Conservation (phyloP, 2,329 filamentous ascomycete genomes). For the Ophiosphaerella narmari region DNA sequence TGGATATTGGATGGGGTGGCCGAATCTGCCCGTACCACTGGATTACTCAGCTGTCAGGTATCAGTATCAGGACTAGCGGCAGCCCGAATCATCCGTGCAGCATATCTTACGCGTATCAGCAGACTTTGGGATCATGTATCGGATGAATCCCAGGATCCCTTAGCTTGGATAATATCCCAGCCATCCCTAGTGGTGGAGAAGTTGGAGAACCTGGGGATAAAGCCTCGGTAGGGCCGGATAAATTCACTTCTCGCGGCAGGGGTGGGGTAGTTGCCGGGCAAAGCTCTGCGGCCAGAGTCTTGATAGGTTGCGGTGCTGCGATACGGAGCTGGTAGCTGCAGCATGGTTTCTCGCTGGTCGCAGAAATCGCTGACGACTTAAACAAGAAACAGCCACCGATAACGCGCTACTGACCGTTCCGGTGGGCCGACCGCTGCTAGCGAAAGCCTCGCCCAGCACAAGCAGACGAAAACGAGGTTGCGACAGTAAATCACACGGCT, state of each 20-base stretch:
- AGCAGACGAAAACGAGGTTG: constrained; percentile 15
- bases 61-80: too few relatives aligned
- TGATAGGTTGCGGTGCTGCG: constrained; percentile 20
- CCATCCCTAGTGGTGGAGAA: constrained; percentile 11
- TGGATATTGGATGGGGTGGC: too few relatives aligned
- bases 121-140: too few relatives aligned
- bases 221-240: constrained; percentile 21
- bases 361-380: constrained; percentile 10
- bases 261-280: constrained; percentile 17
- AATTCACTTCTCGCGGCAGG: constrained; percentile 16
- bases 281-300: constrained; percentile 12
- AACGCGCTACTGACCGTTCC: constrained; percentile 19
- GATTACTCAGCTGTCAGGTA: too few relatives aligned
- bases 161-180: too few relatives aligned
- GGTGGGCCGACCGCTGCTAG: constrained; percentile 25
- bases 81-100: too few relatives aligned
- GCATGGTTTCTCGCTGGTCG: constrained; percentile 8
- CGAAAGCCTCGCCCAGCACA: constrained; percentile 16
- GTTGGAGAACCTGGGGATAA: constrained; percentile 19
- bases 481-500: constrained; percentile 17
- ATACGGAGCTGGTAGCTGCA: constrained; percentile 8
- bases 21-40: too few relatives aligned
- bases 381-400: constrained; percentile 15
- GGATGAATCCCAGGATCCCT: too few relatives aligned
- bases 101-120: too few relatives aligned